Evolutionary conservation across 2,329 filamentous ascomycete genomes (phyloP).

Genomic region (Biscogniauxia marginata): DNA sequence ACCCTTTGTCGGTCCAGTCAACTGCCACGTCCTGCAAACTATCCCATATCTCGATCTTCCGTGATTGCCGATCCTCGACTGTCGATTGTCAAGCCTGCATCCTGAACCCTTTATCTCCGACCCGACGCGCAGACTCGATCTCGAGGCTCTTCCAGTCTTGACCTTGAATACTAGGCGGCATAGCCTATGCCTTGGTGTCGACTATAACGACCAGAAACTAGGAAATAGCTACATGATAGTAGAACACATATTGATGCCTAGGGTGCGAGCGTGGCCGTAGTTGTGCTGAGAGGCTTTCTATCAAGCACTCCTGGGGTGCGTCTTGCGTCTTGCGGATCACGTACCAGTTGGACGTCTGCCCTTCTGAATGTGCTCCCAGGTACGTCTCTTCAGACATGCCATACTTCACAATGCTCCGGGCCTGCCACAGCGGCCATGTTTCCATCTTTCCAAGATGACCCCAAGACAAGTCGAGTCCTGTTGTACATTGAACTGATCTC

Average conservation of each 20-base stretch:
- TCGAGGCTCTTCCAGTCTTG: not conserved
- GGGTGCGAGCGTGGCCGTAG: not conserved
- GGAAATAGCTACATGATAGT: not conserved
- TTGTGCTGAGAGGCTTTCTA: not conserved
- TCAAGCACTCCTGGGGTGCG: conserved; percentile 4
- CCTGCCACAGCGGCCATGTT: not conserved
- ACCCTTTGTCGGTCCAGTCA: no score
- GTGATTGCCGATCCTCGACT: not conserved
- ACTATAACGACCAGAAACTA: not conserved
- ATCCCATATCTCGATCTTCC: not conserved
- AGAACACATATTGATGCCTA: not conserved
- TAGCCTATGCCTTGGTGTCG: not conserved
- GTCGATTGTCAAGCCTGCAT: no score
- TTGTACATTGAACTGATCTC: not conserved
- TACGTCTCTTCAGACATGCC: conserved; percentile 1
- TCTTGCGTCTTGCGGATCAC: not conserved
- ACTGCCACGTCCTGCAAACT: no score
- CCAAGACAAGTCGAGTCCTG: not conserved
- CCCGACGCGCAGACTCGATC: not conserved
- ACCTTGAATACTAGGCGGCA: not conserved
- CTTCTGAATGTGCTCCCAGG: conserved; percentile 1
- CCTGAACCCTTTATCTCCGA: not conserved
- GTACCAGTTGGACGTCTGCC: conserved; percentile 2
- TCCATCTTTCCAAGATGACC: not conserved
- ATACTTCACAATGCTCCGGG: not conserved